Evolutionary conservation across 495 filamentous ascomycete species (phyloP), one percentile per base, ranked within the genome.

Genomic region (Podospora fimiseda): DNA sequence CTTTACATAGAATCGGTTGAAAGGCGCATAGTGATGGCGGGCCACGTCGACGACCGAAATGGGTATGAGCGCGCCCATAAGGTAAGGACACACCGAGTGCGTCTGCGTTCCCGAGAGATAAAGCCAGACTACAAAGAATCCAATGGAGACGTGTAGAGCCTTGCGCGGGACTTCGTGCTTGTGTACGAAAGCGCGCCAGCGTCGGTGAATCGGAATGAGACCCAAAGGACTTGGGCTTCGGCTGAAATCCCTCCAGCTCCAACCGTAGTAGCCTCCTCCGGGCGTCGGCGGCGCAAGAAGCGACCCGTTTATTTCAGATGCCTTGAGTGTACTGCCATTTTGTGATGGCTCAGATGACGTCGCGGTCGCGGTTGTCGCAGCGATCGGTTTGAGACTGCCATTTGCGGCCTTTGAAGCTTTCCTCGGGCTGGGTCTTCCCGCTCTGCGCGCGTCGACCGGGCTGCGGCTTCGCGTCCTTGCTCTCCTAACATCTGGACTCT

Each of bases 221-320:
- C 94, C 93, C 13, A 98, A 77, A 3, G 93, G 93, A 51, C 85
- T 90, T 2, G 93, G 93, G 50, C 87, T 91, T 54, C 93, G 80
- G 50, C 89, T 94, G 60, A 96, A 72, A 60, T 88, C 84, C 33
- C 86, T 80, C 84, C 87, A 92, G 61, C 74, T 81, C 66, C 85
- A 83, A 22, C 73, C 77, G 24, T 68, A 61, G 45, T 65, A 64
- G 8, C 27, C 27, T 5, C 75, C 11, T n/a, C 43, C 72, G 11
- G 74, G 64, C 5, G 76, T 75, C 24, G 74, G 67, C 9, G 78
- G 71, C 21, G 86, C 85, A 9, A 84, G 84, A n/a, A 94, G 76
- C 58, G 89, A 81, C 23, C 85, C 87, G 62, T 91, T 87, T 7
- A 47, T 27, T 19, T 30, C 42, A 27, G 72, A 56, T 20, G 53